Percentiles rank a stretch among this genome's conserved stretches.
Conservation (phyloP, 768 basidiomycete species). For the Boletus subcaerulescens region DNA sequence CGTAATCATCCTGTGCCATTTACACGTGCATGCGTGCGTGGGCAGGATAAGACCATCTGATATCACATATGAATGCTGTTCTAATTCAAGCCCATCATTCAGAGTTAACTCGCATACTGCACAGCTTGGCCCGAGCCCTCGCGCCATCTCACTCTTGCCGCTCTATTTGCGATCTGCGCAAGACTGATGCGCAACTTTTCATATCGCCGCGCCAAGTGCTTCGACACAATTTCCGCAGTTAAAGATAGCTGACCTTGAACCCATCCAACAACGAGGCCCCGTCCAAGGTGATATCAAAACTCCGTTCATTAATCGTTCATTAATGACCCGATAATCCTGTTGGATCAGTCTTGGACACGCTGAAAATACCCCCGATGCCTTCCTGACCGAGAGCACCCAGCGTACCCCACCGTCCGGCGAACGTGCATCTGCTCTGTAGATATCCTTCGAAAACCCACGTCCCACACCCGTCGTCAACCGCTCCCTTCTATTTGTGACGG, state of each 20-base stretch:
- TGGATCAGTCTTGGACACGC: conserved; percentile 44
- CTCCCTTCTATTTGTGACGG: conserved; percentile 37
- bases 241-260: conserved; percentile 4
- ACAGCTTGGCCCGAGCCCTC: conserved; percentile 10
- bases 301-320: conserved; percentile 29
- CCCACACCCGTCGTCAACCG: conserved; percentile 39
- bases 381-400: conserved; percentile 31
- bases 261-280: too few relatives aligned
- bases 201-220: conserved; percentile 13
- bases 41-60: neutral
- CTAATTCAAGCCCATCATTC: conserved; percentile 16
- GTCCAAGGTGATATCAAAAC: conserved; percentile 7
- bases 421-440: conserved; percentile 43
- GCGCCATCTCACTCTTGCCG: conserved; percentile 4
- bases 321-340: conserved; percentile 29
- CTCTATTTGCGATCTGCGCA: conserved; percentile 14
- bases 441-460: conserved; percentile 60
- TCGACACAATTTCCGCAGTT: conserved; percentile 26
- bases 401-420: conserved; percentile 56
- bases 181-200: conserved; percentile 3
- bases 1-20: conserved; percentile 13
- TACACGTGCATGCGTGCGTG: conserved; percentile 9
- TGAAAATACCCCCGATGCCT: conserved; percentile 53
- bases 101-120: conserved; percentile 20
- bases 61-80: conserved; percentile 6